phyloP scores from a whole-genome alignment of 306 rosid genomes.

The Lagenaria siceraria region DNA sequence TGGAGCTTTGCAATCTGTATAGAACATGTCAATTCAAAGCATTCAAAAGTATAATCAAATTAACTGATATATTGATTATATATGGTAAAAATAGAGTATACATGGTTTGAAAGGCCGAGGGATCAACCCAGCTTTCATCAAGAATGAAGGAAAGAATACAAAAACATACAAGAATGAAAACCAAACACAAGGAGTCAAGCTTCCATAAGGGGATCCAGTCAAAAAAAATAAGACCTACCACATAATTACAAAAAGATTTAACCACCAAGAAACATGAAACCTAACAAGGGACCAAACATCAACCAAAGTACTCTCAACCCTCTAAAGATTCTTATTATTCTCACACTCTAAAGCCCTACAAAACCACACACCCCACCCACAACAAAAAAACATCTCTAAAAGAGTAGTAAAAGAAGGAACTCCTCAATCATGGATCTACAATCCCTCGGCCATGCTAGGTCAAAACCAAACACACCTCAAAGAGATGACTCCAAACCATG shows the following conservation, averaged over 20 bases:
- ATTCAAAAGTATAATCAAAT: not conserved
- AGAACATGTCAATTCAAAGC: not conserved
- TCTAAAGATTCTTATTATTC: not conserved
- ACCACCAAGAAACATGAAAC: not conserved
- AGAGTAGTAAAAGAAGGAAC: not conserved
- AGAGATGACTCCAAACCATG: not conserved
- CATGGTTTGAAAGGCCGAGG: not conserved
- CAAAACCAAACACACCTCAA: not conserved
- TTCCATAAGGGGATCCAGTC: not conserved
- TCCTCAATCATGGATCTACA: not conserved
- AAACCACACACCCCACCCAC: not conserved
- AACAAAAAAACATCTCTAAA: not conserved
- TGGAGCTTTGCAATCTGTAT: constrained; percentile 62
- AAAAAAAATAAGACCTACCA: not conserved
- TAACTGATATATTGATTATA: not conserved
- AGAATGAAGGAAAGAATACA: not conserved
- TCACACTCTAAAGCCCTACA: not conserved
- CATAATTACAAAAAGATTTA: not conserved
- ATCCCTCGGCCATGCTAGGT: not conserved
- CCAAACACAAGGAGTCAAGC: not conserved
- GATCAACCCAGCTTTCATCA: not conserved
- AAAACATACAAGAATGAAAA: not conserved
- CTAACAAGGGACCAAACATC: not conserved
- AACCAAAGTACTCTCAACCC: not conserved
- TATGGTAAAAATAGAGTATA: not conserved